Evolutionary conservation across 108 stramenopile genomes (phyloP).

Genomic region (Cylindrotheca fusiformis): DNA sequence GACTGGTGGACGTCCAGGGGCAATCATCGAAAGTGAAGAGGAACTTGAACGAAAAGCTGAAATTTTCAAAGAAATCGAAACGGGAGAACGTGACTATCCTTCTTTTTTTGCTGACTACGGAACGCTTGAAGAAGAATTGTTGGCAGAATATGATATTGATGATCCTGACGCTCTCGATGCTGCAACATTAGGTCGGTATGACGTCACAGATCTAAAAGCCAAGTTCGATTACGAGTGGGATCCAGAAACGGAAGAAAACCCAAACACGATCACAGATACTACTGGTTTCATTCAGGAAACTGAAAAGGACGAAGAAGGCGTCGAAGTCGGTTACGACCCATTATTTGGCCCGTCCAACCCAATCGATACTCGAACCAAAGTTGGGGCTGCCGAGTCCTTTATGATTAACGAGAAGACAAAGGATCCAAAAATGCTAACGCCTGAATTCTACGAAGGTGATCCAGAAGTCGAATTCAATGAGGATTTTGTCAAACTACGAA

Average conservation of each 20-base stretch:
- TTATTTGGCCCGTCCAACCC: conserved; percentile 74
- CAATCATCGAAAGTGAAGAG: conserved; percentile 54
- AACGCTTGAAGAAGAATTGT: conserved; percentile 23
- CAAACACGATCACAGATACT: conserved; percentile 37
- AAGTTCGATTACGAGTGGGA: conserved; percentile 83
- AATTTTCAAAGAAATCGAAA: conserved; percentile 40
- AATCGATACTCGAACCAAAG: conserved; percentile 68
- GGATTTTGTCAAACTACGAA: conserved; percentile 60
- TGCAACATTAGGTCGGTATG: conserved; percentile 59
- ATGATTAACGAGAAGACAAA: conserved; percentile 64
- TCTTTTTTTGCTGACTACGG: conserved; percentile 26
- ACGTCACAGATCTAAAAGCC: conserved; percentile 45
- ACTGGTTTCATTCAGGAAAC: conserved; percentile 36
- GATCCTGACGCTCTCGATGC: conserved; percentile 72
- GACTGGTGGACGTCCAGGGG: conserved; percentile 54
- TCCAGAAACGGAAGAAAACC: conserved; percentile 56
- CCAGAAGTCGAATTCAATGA: conserved; percentile 60
- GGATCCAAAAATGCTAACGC: conserved; percentile 47
- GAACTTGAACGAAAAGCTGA: conserved; percentile 29
- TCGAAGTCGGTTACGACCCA: conserved; percentile 75
- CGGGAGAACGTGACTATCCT: conserved; percentile 28
- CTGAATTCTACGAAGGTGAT: conserved; percentile 61
- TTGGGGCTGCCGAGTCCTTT: conserved; percentile 65
- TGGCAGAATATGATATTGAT: conserved; percentile 41
- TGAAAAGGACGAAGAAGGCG: conserved; percentile 70